A percentile compares a stretch with the other conserved stretches of the same genome.
Conservation (phyloP, 805 yeast species). For the Metschnikowia peoriensis region DNA sequence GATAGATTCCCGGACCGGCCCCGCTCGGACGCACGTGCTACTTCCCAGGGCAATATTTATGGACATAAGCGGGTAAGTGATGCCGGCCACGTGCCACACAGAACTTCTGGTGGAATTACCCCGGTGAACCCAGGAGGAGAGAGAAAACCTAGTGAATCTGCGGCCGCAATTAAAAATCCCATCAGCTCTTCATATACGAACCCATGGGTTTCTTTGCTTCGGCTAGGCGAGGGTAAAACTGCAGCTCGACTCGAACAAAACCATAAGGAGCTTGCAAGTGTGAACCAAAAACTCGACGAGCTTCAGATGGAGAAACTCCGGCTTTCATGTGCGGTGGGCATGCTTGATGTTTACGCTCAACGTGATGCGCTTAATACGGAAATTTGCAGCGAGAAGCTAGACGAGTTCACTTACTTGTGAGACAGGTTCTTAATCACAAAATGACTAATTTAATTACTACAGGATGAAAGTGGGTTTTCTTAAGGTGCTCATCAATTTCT, state of each 20-base stretch:
- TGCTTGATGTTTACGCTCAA: constrained; percentile 21
- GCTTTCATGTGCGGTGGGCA: constrained; percentile 16
- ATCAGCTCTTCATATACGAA: constrained; percentile 7
- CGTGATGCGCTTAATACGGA: constrained; percentile 36
- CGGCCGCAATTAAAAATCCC: background rate
- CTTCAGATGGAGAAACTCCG: constrained; percentile 26
- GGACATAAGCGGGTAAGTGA: constrained; percentile 1
- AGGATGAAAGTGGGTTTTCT: too few species aligned
- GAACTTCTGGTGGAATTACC: background rate
- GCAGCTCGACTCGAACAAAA: constrained; percentile 25
- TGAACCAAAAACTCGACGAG: constrained; percentile 25
- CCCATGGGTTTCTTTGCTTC: constrained; percentile 36
- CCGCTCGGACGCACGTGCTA: background rate
- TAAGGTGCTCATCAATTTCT: too few species aligned
- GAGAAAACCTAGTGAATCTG: background rate
- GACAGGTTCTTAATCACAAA: background rate
- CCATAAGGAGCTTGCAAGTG: constrained; percentile 24
- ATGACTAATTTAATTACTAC: background rate
- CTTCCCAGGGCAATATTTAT: background rate
- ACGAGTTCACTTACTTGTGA: constrained; percentile 44
- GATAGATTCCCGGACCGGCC: background rate
- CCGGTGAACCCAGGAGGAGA: background rate
- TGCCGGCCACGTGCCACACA: background rate
- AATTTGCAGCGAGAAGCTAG: constrained; percentile 48
- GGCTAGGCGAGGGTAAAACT: constrained; percentile 26